These are phyloP conservation scores for Aspergillus asperescens DNA, from an alignment of 495 filamentous ascomycete genomes.

Conservation along the genomic window DNA sequence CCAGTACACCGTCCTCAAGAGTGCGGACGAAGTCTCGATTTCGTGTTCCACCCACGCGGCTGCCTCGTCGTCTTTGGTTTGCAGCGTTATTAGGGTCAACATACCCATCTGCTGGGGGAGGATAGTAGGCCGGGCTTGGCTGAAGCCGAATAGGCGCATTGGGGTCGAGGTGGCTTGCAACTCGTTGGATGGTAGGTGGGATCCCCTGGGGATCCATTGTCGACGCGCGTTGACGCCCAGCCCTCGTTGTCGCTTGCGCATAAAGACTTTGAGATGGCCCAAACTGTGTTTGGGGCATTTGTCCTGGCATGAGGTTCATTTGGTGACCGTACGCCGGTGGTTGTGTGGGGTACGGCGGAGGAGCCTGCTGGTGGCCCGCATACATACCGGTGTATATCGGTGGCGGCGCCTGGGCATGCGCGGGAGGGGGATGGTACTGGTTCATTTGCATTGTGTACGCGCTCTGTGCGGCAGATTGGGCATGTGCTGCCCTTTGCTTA, in stretches of 20 bases:
- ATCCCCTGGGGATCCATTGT: slow-evolving; percentile 95
- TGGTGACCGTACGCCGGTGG: slow-evolving; percentile 64
- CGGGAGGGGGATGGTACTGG: slow-evolving; percentile 44
- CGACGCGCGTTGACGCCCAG: slow-evolving; percentile 82
- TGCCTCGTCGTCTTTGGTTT: slow-evolving; percentile 72
- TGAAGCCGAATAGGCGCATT: slow-evolving; percentile 91
- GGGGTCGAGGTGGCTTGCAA: slow-evolving; percentile 95
- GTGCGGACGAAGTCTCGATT: slow-evolving; percentile 90
- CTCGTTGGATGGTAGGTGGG: slow-evolving; percentile 85
- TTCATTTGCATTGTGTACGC: slow-evolving; percentile 57
- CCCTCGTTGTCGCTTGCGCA: slow-evolving; percentile 75
- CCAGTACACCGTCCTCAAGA: slow-evolving; percentile 82
- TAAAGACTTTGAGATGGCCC: slow-evolving; percentile 69
- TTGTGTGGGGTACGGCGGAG: slow-evolving; percentile 81
- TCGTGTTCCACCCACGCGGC: slow-evolving; percentile 59
- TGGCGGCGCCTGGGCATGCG: slow-evolving; percentile 49
- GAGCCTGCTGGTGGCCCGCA: slow-evolving; percentile 61
- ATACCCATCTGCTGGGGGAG: slow-evolving; percentile 84
- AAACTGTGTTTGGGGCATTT: slow-evolving; percentile 67
- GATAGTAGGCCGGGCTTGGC: slow-evolving; percentile 96
- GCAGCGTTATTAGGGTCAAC: slow-evolving; percentile 54
- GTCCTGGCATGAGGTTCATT: slow-evolving; percentile 65
- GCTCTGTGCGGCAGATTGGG: slow-evolving; percentile 49
- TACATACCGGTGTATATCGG: slow-evolving; percentile 82
- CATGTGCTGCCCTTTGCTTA: slow-evolving; percentile 74